Evolutionary conservation across 2,329 filamentous ascomycete species (phyloP).

Genomic region (Fusarium luffae): DNA sequence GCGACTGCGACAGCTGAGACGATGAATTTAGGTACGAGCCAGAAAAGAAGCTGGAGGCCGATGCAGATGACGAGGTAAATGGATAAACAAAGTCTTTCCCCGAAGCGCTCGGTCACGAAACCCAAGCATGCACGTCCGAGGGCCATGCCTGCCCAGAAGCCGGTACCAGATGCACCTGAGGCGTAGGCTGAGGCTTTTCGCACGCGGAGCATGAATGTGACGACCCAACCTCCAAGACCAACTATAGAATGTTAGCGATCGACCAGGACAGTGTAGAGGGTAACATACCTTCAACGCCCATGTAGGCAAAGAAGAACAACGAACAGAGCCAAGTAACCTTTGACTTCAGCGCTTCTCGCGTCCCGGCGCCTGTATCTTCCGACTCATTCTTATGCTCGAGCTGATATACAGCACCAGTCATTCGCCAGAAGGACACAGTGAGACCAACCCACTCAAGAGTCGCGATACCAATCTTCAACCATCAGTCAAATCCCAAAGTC

Average conservation of each 20-base stretch:
- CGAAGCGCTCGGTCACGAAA: slow-evolving; percentile 75
- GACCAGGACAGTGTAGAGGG: accelerated
- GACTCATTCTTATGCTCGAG: slow-evolving; percentile 48
- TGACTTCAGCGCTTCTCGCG: slow-evolving; percentile 54
- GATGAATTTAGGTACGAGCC: slow-evolving; percentile 69
- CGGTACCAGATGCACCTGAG: slow-evolving; percentile 77
- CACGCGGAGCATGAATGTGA: slow-evolving; percentile 81
- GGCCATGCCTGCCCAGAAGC: slow-evolving; percentile 84
- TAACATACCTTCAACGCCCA: slow-evolving; percentile 70
- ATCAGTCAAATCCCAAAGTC: background rate
- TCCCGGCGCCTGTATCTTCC: slow-evolving; percentile 45
- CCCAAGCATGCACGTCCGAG: slow-evolving; percentile 73
- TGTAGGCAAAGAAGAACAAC: slow-evolving; percentile 77
- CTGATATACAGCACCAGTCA: slow-evolving; percentile 66
- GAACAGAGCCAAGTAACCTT: slow-evolving; percentile 74
- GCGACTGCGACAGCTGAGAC: slow-evolving; percentile 70
- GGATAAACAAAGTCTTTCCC: slow-evolving; percentile 70
- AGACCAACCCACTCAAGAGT: slow-evolving; percentile 66
- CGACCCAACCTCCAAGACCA: slow-evolving; percentile 81
- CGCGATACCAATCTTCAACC: slow-evolving; percentile 56
- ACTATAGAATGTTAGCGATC: slow-evolving; percentile 49
- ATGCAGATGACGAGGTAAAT: slow-evolving; percentile 71
- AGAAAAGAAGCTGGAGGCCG: slow-evolving; percentile 69
- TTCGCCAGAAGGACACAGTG: slow-evolving; percentile 67
- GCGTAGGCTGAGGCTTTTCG: slow-evolving; percentile 72